These are phyloP conservation scores for Asterochloris erici DNA, from an alignment of 139 green algal species.

Conservation along the genomic window DNA sequence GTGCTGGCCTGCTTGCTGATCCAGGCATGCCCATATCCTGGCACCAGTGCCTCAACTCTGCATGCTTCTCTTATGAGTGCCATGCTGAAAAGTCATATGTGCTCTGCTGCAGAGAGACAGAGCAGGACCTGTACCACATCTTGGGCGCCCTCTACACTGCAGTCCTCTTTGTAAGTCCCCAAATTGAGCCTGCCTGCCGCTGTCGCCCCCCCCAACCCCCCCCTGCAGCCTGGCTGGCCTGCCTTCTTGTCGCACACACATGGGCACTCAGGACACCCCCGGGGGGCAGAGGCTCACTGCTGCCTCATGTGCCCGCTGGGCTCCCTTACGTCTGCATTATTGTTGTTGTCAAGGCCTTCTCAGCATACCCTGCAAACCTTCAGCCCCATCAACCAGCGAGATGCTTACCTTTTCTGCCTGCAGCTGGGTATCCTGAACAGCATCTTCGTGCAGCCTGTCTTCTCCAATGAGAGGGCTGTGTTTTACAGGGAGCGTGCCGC, in stretches of 20 bases:
- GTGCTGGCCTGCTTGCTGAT: too few relatives aligned
- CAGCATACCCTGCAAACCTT: background rate
- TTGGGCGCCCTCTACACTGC: conserved; percentile 6
- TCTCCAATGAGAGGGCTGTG: conserved; percentile 43
- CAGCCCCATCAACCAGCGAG: background rate
- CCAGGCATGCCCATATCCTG: too few relatives aligned
- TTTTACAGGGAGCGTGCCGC: conserved; percentile 45
- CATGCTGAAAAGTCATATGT: too few relatives aligned
- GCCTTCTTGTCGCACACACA: too few relatives aligned
- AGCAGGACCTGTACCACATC: conserved; percentile 5
- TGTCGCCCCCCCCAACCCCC: too few relatives aligned
- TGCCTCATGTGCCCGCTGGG: background rate
- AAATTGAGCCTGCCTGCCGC: too few relatives aligned
- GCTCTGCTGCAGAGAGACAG: conserved; percentile 8
- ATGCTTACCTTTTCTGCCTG: background rate
- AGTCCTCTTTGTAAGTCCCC: conserved; percentile 8
- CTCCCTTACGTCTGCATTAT: background rate
- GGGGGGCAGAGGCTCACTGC: background rate
- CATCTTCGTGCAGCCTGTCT: conserved; percentile 47
- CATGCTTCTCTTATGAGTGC: too few relatives aligned
- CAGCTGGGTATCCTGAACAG: conserved; percentile 50
- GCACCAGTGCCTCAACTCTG: too few relatives aligned
- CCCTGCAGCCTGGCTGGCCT: too few relatives aligned
- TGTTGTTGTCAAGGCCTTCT: too few relatives aligned
- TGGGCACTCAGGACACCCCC: too few relatives aligned